Percentiles rank a stretch among this genome's conserved stretches.
phyloP scores from a whole-genome alignment of 2,329 filamentous ascomycete genomes.

The Hypoxylon sp. region DNA sequence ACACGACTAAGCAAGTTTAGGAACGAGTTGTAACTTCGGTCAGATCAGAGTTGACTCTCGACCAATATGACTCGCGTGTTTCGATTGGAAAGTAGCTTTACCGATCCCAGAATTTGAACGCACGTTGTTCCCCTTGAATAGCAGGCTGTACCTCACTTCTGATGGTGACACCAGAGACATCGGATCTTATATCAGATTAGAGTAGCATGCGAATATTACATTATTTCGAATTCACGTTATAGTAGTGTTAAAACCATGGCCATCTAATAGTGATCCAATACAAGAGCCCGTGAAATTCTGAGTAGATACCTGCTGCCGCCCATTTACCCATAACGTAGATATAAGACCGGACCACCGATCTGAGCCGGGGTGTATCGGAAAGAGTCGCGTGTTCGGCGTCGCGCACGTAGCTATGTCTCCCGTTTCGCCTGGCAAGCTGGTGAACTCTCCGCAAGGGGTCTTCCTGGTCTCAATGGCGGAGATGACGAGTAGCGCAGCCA shows the following conservation, averaged over 20 bases:
- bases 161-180: not conserved
- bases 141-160: no score
- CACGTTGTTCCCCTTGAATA: no score
- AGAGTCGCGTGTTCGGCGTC: not conserved
- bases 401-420: slow-evolving; percentile 10
- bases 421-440: slow-evolving; percentile 4
- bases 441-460: slow-evolving; percentile 4
- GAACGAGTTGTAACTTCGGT: not conserved
- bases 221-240: not conserved
- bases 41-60: not conserved
- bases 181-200: not conserved
- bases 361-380: slow-evolving; percentile 4
- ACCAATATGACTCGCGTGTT: no score
- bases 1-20: not conserved
- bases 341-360: slow-evolving; percentile 6
- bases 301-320: not conserved
- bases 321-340: not conserved
- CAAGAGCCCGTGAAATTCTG: slow-evolving; percentile 15
- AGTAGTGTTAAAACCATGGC: not conserved
- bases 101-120: no score
- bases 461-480: slow-evolving; percentile 3
- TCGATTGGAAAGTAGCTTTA: no score
- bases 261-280: slow-evolving; percentile 1
- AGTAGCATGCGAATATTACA: not conserved
- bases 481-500: slow-evolving; percentile 2